Evolutionary conservation across 805 yeast species (phyloP).

Genomic region (Lipomyces lipofer): DNA sequence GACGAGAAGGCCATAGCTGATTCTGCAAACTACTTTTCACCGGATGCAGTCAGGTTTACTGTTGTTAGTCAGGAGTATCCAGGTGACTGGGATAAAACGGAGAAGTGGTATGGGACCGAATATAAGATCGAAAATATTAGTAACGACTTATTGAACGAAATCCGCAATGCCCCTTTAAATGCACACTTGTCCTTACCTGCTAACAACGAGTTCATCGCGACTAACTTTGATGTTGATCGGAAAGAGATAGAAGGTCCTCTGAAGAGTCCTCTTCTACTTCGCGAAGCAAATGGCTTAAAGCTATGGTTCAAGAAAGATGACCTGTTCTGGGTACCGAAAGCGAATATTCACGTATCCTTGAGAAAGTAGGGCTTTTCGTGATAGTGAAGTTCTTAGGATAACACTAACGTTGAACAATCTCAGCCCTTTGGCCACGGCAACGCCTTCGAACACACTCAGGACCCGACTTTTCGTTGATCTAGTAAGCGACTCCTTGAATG

Average conservation of each 20-base stretch:
- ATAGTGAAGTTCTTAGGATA: not conserved
- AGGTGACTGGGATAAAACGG: slow-evolving; percentile 50
- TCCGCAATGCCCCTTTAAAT: slow-evolving; percentile 40
- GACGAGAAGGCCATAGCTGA: slow-evolving; percentile 55
- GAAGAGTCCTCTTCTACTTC: slow-evolving; percentile 63
- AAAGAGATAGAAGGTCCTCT: slow-evolving; percentile 42
- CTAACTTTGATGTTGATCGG: slow-evolving; percentile 64
- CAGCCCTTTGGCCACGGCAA: slow-evolving; percentile 57
- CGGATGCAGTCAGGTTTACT: slow-evolving; percentile 60
- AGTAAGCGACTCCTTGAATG: slow-evolving; percentile 72
- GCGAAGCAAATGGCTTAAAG: slow-evolving; percentile 52
- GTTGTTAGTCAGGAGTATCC: slow-evolving; percentile 56
- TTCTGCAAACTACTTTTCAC: slow-evolving; percentile 51
- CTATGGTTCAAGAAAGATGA: slow-evolving; percentile 92
- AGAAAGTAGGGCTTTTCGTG: slow-evolving; percentile 43
- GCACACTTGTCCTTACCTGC: slow-evolving; percentile 59
- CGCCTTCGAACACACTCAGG: slow-evolving; percentile 59
- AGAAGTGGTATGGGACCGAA: slow-evolving; percentile 91
- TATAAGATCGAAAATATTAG: slow-evolving; percentile 55
- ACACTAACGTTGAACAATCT: not conserved
- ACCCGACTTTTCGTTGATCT: slow-evolving; percentile 67
- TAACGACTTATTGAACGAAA: slow-evolving; percentile 40
- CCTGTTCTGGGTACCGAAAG: slow-evolving; percentile 84
- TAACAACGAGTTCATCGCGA: slow-evolving; percentile 79
- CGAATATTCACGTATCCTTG: slow-evolving; percentile 63